Evolutionary conservation across 768 basidiomycete species (phyloP).

Genomic region (Phanerodontia chrysosporium): DNA sequence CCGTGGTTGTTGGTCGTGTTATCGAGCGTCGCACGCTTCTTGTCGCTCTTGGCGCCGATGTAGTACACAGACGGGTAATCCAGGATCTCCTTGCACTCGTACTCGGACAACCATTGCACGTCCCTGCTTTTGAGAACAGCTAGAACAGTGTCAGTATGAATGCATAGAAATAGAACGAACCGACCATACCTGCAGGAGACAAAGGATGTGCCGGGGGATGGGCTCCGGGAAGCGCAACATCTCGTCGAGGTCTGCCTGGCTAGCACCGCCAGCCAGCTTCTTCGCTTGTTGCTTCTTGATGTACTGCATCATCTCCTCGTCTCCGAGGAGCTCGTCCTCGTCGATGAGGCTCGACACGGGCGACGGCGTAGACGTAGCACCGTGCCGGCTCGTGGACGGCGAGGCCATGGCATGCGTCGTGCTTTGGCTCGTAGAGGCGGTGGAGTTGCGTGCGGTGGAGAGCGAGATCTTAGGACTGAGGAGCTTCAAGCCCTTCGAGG

Average conservation of each 20-base stretch:
- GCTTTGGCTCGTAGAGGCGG: constrained; percentile 45
- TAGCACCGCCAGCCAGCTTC: constrained; percentile 77
- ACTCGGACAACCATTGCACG: constrained; percentile 73
- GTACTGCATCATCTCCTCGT: constrained; percentile 97
- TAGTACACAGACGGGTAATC: constrained; percentile 85
- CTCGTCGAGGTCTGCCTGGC: constrained; percentile 83
- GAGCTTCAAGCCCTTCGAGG: constrained; percentile 79
- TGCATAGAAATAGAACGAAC: neutral
- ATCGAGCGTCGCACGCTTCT: constrained; percentile 75
- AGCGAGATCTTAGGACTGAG: constrained; percentile 75
- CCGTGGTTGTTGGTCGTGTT: constrained; percentile 83
- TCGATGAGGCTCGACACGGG: constrained; percentile 74
- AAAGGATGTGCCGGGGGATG: constrained; percentile 61
- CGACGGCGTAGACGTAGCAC: constrained; percentile 77
- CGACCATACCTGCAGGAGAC: constrained; percentile 62
- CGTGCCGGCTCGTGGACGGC: constrained; percentile 70
- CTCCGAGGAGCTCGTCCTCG: constrained; percentile 84
- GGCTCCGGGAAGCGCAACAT: constrained; percentile 93
- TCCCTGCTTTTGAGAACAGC: constrained; percentile 65
- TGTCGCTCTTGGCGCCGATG: constrained; percentile 73
- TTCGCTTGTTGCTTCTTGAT: constrained; percentile 87
- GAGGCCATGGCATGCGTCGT: constrained; percentile 50
- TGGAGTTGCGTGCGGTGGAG: constrained; percentile 51
- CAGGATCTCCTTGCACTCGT: constrained; percentile 86
- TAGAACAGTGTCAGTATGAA: constrained; percentile 28